phyloP scores from a whole-genome alignment of 306 rosid genomes.

The Pachyrhizus erosus region DNA sequence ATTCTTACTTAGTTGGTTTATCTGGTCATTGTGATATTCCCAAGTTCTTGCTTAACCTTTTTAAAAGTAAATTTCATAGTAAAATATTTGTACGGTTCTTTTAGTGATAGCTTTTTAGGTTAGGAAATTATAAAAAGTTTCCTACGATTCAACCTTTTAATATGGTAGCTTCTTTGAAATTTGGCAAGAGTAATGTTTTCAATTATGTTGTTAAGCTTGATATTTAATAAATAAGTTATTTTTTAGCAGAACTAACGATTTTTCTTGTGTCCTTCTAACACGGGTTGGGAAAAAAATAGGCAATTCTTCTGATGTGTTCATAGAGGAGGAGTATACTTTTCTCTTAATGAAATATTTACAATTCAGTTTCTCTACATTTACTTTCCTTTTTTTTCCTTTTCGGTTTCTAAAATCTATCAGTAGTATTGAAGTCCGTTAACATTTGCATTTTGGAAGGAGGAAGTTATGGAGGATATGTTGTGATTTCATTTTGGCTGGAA shows the following conservation, averaged over 20 bases:
- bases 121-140: neutral
- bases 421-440: neutral
- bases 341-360: neutral
- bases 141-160: neutral
- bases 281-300: neutral
- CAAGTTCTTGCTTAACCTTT: neutral
- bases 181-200: neutral
- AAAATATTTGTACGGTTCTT: neutral
- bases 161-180: slow-evolving; percentile 12
- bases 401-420: neutral
- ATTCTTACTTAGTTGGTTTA: slow-evolving; percentile 3
- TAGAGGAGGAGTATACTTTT: neutral
- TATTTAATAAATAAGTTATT: neutral
- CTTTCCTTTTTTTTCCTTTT: neutral
- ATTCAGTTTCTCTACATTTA: neutral
- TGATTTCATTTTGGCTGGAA: neutral
- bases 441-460: neutral
- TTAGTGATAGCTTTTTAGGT: neutral
- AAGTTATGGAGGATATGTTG: neutral
- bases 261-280: neutral
- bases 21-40: slow-evolving; percentile 12
- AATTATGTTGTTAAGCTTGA: neutral
- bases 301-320: neutral
- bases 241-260: neutral
- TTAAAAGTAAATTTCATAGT: neutral